Evolutionary conservation across 2,329 filamentous ascomycete genomes (phyloP).

Genomic region (Sphaerostilbella broomeana): DNA sequence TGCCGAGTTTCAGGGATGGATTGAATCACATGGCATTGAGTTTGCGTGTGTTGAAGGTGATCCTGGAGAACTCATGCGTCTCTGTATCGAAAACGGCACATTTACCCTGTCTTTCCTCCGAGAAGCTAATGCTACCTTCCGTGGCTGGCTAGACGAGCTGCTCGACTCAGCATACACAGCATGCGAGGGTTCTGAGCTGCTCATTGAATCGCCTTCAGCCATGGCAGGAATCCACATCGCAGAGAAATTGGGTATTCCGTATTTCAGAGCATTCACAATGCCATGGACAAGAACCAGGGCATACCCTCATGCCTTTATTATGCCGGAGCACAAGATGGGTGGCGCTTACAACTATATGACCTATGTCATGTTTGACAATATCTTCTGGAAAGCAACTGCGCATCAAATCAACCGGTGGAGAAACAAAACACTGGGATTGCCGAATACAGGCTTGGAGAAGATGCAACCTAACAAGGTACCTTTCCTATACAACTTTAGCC

Average conservation of each 20-base stretch:
- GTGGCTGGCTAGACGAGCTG: slow-evolving; percentile 90
- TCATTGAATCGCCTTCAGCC: slow-evolving; percentile 92
- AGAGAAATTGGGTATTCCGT: slow-evolving; percentile 85
- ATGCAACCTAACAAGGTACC: slow-evolving; percentile 97
- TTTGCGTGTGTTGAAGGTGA: slow-evolving; percentile 86
- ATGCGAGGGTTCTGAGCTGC: slow-evolving; percentile 78
- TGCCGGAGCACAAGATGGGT: slow-evolving; percentile 88
- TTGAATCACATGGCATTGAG: slow-evolving; percentile 87
- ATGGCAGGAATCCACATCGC: slow-evolving; percentile 99
- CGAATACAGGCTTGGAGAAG: slow-evolving; percentile 77
- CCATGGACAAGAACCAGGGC: slow-evolving; percentile 94
- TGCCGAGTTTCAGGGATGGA: slow-evolving; percentile 80
- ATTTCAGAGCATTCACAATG: slow-evolving; percentile 98
- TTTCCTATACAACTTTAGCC: slow-evolving; percentile 96
- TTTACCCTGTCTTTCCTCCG: slow-evolving; percentile 88
- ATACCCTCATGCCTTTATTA: slow-evolving; percentile 94
- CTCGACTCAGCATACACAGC: slow-evolving; percentile 74
- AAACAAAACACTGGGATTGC: slow-evolving; percentile 69
- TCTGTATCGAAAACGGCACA: slow-evolving; percentile 95
- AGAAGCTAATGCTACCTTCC: slow-evolving; percentile 81
- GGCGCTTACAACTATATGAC: slow-evolving; percentile 93
- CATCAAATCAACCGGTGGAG: slow-evolving; percentile 92
- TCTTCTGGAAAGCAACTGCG: slow-evolving; percentile 93
- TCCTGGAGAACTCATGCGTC: slow-evolving; percentile 86
- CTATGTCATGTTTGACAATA: slow-evolving; percentile 91